These are phyloP conservation scores for Blastocystis sp. DNA, from an alignment of 352 stramenopile species.

Conservation along the genomic window DNA sequence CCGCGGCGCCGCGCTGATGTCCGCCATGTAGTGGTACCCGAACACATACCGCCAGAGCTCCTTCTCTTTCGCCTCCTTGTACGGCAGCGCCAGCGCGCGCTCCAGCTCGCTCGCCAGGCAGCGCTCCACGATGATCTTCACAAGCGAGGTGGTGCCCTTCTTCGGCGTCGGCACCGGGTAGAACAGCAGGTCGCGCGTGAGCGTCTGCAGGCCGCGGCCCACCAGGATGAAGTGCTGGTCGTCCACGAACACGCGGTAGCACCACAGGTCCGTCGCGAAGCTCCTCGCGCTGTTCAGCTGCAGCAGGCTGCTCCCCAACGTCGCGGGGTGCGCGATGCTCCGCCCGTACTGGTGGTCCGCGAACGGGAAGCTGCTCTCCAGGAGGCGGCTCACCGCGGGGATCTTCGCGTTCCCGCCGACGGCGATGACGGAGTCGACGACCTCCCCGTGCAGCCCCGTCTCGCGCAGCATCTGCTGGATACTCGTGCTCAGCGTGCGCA, in stretches of 20 bases:
- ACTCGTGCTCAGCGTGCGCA: background rate
- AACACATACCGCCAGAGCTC: conserved; percentile 32
- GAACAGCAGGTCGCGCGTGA: conserved; percentile 35
- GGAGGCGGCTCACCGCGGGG: conserved; percentile 7
- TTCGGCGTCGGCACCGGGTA: background rate
- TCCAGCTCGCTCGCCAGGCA: background rate
- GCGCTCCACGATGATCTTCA: conserved; percentile 25
- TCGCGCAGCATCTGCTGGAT: background rate
- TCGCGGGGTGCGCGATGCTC: background rate
- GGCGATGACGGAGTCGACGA: conserved; percentile 25
- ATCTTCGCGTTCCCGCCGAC: conserved; percentile 49
- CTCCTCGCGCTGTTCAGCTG: background rate
- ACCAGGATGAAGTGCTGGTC: conserved; percentile 10
- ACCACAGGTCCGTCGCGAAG: background rate
- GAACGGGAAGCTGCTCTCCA: conserved; percentile 23
- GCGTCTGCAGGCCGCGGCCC: conserved; percentile 6
- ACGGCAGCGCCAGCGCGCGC: background rate
- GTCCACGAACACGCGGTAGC: conserved; percentile 36
- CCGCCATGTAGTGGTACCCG: conserved; percentile 30
- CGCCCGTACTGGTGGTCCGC: conserved; percentile 23
- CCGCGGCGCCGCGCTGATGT: background rate
- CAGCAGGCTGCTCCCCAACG: conserved; percentile 22
- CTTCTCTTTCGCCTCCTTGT: background rate
- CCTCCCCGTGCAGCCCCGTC: background rate
- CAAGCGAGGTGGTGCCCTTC: background rate